Percentiles rank a stretch among this genome's conserved stretches.
Conservation (phyloP, 129 eudicot genomes). For the Logfia minima region DNA sequence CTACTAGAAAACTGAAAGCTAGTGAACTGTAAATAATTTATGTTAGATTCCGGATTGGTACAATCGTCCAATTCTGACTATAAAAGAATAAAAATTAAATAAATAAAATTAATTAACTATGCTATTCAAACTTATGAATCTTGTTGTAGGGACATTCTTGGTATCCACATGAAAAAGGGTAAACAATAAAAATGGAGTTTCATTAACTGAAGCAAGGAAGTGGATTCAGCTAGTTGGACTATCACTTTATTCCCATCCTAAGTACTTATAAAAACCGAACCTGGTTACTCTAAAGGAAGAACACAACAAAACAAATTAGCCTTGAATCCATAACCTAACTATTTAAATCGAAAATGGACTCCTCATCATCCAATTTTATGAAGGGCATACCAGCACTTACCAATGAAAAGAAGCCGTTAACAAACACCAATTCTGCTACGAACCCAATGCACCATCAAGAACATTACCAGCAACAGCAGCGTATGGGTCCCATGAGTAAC, state of each 20-base stretch:
- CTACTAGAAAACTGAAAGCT: not conserved
- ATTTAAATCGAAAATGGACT: conserved; percentile 19
- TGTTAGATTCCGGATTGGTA: not conserved
- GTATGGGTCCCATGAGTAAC: conserved; percentile 17
- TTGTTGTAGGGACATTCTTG: conserved; percentile 31
- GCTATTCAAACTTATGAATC: conserved; percentile 5
- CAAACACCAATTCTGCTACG: conserved; percentile 9
- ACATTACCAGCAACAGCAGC: not conserved
- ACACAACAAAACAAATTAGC: not conserved
- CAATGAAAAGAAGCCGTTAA: conserved; percentile 12
- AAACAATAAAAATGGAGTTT: conserved; percentile 7
- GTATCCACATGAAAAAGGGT: conserved; percentile 20
- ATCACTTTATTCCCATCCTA: conserved; percentile 47
- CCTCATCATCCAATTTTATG: conserved; percentile 16
- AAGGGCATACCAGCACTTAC: conserved; percentile 35
- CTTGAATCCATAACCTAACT: not conserved
- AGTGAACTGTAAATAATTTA: not conserved
- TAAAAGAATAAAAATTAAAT: not conserved
- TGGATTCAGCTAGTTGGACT: conserved; percentile 31
- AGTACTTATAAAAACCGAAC: conserved; percentile 23
- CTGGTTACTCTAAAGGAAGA: not conserved
- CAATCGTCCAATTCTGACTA: not conserved
- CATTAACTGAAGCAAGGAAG: conserved; percentile 55
- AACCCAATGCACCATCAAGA: conserved; percentile 14
- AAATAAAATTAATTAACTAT: not conserved